Evolutionary conservation across 2,329 filamentous ascomycete species (phyloP).

Genomic region (Raffaelea albimanens): DNA sequence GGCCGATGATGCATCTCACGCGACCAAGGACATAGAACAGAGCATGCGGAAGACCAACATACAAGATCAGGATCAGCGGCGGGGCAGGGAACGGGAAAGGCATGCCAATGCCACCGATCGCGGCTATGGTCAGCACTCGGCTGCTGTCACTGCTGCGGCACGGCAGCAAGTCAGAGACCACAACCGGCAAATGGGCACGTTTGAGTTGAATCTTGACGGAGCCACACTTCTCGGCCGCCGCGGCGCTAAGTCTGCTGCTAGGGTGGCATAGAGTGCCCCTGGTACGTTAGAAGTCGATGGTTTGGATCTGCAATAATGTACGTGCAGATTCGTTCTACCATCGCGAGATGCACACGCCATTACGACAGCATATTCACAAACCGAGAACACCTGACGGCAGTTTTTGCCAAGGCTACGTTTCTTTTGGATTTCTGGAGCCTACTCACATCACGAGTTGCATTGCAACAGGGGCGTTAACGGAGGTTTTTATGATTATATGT

Average conservation of each 20-base stretch:
- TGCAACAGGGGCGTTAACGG: no score
- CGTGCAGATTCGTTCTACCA: no score
- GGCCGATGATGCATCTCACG: conserved; percentile 28
- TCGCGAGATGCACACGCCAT: no score
- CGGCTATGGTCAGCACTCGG: conserved; percentile 84
- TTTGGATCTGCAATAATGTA: no score
- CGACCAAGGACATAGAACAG: conserved; percentile 67
- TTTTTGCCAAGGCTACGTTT: no score
- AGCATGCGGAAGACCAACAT: conserved; percentile 80
- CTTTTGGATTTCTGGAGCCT: no score
- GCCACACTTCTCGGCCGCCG: conserved; percentile 76
- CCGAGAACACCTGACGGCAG: no score
- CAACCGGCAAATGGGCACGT: conserved; percentile 65
- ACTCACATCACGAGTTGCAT: no score
- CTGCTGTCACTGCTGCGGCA: conserved; percentile 73
- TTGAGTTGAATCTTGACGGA: conserved; percentile 86
- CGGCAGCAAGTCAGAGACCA: conserved; percentile 65
- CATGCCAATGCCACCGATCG: conserved; percentile 30
- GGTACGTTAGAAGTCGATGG: no score
- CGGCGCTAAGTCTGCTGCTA: conserved; percentile 42
- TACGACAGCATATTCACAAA: no score
- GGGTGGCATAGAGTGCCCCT: conserved; percentile 22
- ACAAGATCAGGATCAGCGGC: conserved; percentile 45
- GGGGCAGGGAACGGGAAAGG: conserved; percentile 41
- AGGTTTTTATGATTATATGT: no score